These are phyloP conservation scores for Pinus tabuliformis DNA, from an alignment of 75 land plant genomes.

Conservation along the genomic window DNA sequence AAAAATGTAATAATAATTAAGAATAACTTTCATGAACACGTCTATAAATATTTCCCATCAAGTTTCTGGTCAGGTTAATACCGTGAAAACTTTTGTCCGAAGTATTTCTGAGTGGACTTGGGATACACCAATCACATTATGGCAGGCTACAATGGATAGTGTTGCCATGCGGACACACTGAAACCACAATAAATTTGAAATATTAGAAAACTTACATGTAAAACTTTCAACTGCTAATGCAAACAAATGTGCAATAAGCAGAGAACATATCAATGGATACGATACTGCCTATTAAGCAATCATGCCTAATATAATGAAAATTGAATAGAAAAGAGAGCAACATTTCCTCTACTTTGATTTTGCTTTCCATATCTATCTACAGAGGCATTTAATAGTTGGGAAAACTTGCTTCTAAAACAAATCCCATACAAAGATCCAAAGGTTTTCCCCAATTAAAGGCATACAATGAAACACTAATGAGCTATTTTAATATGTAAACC, in stretches of 20 bases:
- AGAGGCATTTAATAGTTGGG: too few relatives aligned
- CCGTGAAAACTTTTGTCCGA: conserved; percentile 53
- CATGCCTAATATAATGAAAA: background rate
- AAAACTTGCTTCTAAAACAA: too few relatives aligned
- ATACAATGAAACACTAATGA: too few relatives aligned
- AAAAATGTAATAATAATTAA: background rate
- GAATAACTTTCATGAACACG: background rate
- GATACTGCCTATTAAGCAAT: background rate
- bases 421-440: too few relatives aligned
- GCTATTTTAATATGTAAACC: too few relatives aligned
- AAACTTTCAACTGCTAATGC: background rate
- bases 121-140: conserved; percentile 72
- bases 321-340: background rate
- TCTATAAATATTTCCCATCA: background rate
- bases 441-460: too few relatives aligned
- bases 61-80: conserved; percentile 2
- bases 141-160: conserved; percentile 55
- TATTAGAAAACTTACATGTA: background rate
- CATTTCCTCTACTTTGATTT: background rate
- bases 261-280: background rate
- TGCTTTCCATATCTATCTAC: too few relatives aligned
- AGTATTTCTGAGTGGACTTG: conserved; percentile 41
- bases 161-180: conserved; percentile 71
- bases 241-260: background rate
- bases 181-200: conserved; percentile 10